A percentile compares a stretch with the other conserved stretches of the same genome.
These are phyloP conservation scores for Coriolopsis trogii DNA, from an alignment of 1,284 basidiomycete species.

Conservation along the genomic window DNA sequence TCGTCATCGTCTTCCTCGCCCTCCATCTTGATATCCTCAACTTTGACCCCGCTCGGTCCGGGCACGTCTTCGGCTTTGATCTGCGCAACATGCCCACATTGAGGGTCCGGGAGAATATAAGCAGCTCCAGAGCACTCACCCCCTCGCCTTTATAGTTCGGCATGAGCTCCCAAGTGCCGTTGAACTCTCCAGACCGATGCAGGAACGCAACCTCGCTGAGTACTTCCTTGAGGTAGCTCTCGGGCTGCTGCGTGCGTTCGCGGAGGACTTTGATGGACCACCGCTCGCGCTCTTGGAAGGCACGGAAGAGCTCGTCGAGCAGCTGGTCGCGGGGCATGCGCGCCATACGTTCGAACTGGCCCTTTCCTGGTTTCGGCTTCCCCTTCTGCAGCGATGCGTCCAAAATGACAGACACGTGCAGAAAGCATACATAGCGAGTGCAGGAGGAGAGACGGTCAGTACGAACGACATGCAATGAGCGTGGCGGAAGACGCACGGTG, in stretches of 20 bases:
- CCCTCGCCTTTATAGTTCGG: constrained; percentile 64
- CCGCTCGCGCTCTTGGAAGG: constrained; percentile 79
- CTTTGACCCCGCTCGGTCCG: constrained; percentile 33
- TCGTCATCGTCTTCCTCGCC: constrained; percentile 38
- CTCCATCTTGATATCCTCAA: constrained; percentile 42
- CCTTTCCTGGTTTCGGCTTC: constrained; percentile 67
- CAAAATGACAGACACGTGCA: background rate
- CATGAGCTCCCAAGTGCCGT: constrained; percentile 72
- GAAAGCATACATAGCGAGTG: background rate
- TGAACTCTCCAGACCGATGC: constrained; percentile 79
- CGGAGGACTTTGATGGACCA: constrained; percentile 86
- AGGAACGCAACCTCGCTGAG: constrained; percentile 81
- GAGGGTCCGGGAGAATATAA: constrained; percentile 1
- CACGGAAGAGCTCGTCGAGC: constrained; percentile 80
- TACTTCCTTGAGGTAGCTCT: constrained; percentile 89
- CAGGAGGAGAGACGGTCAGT: too few species aligned
- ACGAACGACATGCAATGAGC: background rate
- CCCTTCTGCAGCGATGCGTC: constrained; percentile 46
- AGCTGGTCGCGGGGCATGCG: constrained; percentile 90
- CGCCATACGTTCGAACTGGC: constrained; percentile 84
- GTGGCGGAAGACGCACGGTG: constrained; percentile 44
- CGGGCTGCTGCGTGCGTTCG: constrained; percentile 87
- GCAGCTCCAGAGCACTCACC: constrained; percentile 39
- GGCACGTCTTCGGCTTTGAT: constrained; percentile 61
- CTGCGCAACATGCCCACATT: constrained; percentile 31